Percentiles rank a stretch among this genome's conserved stretches.
phyloP scores from a whole-genome alignment of 1,284 basidiomycete species.

The Nidula niveotomentosa region DNA sequence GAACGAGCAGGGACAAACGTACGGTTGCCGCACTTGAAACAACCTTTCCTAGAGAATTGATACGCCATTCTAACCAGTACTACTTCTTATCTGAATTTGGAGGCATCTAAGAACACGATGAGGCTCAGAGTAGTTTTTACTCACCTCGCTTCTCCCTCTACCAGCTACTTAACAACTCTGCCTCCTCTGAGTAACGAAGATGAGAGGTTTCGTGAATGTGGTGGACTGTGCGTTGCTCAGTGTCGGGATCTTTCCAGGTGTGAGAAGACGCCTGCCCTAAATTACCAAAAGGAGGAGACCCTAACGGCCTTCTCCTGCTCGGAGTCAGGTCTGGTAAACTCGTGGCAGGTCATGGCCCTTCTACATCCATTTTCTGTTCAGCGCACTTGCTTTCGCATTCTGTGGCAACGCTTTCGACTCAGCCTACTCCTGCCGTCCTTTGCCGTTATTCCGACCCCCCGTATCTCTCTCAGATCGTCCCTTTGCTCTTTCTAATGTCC shows the following conservation, averaged over 20 bases:
- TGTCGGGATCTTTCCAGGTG: not conserved
- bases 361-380: too few species aligned
- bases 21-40: constrained; percentile 86
- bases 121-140: constrained; percentile 3
- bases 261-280: constrained; percentile 24
- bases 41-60: constrained; percentile 80
- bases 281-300: not conserved
- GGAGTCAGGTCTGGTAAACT: too few species aligned
- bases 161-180: constrained; percentile 43
- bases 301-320: too few species aligned
- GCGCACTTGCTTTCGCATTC: too few species aligned
- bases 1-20: constrained; percentile 33
- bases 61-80: constrained; percentile 58
- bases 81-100: not conserved
- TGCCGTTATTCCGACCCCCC: too few species aligned
- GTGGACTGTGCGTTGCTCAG: constrained; percentile 14
- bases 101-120: not conserved
- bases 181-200: constrained; percentile 44
- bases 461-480: too few species aligned
- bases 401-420: too few species aligned
- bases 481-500: too few species aligned
- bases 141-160: constrained; percentile 47
- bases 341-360: too few species aligned
- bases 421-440: too few species aligned
- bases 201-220: constrained; percentile 31